These are phyloP conservation scores for Calonectria leucothoes DNA, from an alignment of 2,329 filamentous ascomycete genomes.

Conservation along the genomic window DNA sequence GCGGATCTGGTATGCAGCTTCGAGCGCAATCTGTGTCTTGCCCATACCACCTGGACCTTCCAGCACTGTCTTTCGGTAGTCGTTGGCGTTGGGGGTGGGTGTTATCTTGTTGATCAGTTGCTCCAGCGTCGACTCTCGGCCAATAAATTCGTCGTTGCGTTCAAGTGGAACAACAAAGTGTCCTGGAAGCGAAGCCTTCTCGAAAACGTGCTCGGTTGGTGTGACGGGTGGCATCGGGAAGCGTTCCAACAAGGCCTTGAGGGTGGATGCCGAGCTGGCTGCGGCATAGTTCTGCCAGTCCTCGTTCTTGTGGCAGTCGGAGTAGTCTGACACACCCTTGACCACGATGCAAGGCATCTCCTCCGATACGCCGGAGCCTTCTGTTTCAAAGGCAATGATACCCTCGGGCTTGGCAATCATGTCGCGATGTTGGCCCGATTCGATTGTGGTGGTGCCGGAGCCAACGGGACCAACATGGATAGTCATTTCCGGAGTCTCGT, in stretches of 20 bases:
- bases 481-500: neutral
- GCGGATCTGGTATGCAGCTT: constrained; percentile 45
- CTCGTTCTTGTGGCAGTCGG: neutral
- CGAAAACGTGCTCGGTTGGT: neutral
- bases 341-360: neutral
- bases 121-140: constrained; percentile 24
- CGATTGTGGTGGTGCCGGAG: neutral
- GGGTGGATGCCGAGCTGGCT: neutral
- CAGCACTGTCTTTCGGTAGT: constrained; percentile 16
- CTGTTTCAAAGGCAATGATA: neutral
- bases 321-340: neutral
- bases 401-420: neutral
- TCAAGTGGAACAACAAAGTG: constrained; percentile 35
- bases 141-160: constrained; percentile 41
- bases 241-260: neutral
- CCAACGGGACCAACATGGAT: neutral
- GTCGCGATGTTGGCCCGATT: neutral
- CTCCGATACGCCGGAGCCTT: neutral
- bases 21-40: constrained; percentile 53
- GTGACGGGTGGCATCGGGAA: neutral
- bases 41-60: constrained; percentile 51
- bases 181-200: neutral
- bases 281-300: neutral
- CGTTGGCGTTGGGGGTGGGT: neutral
- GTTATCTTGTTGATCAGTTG: constrained; percentile 13